A percentile compares a stretch with the other conserved stretches of the same genome.
Conservation (phyloP, 768 basidiomycete species). For the Russula ochroleuca region DNA sequence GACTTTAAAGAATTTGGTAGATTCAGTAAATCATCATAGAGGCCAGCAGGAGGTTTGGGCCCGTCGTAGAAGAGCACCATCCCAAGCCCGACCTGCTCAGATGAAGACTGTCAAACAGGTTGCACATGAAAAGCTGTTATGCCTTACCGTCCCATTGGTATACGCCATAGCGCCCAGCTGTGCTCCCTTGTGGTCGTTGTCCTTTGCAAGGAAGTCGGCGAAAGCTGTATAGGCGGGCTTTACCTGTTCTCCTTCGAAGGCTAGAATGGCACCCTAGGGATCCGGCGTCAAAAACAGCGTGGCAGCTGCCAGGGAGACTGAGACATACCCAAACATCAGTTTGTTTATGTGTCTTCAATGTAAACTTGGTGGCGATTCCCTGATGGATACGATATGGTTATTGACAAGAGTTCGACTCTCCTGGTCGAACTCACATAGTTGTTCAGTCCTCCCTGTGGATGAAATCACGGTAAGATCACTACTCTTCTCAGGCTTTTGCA, state of each 20-base stretch:
- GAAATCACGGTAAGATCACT: neutral
- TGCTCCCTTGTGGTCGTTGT: conserved; percentile 11
- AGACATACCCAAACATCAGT: conserved; percentile 17
- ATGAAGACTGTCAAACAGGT: conserved; percentile 27
- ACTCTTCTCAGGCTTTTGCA: no score
- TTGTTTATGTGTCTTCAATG: conserved; percentile 13
- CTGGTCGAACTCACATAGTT: conserved; percentile 8
- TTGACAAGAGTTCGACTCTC: no score
- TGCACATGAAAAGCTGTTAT: conserved; percentile 36
- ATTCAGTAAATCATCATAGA: conserved; percentile 45
- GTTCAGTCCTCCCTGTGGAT: conserved; percentile 16
- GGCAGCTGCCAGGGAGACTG: neutral
- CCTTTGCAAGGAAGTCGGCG: neutral
- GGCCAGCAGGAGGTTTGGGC: conserved; percentile 42
- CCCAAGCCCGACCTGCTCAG: conserved; percentile 1
- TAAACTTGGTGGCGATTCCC: conserved; percentile 24
- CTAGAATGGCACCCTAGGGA: neutral
- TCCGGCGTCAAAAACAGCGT: neutral
- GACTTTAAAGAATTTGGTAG: conserved; percentile 37
- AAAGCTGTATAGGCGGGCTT: conserved; percentile 2
- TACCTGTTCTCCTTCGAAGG: neutral
- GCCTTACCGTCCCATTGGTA: conserved; percentile 7
- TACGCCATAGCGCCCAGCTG: conserved; percentile 7
- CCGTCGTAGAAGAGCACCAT: conserved; percentile 49
- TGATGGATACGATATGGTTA: neutral